Evolutionary conservation across 495 filamentous ascomycete species (phyloP), one percentile per base, ranked within the genome.

Genomic region (Achaetomiella virescens): DNA sequence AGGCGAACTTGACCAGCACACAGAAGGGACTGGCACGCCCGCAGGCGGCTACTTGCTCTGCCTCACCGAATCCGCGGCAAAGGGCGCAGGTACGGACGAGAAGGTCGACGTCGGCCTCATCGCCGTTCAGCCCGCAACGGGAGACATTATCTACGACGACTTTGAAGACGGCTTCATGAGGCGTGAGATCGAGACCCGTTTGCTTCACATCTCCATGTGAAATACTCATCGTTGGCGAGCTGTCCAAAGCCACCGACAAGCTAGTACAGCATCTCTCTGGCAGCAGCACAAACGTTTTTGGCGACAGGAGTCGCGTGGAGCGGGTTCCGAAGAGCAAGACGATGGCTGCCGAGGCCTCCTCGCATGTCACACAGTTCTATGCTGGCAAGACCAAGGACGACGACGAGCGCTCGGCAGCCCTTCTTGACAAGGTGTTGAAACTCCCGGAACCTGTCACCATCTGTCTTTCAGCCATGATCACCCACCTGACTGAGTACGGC

Each of bases 131-230:
- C 93, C 93, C 21, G 87, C 89, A 0, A 97, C 95, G 0, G 93
- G 93, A 42, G 93, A 97, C 64, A 88, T 99, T 55, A 89, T 97
- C 53, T 93, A 97, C 60, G 93, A 99, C 66, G 84, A 88, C 41
- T 99, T 99, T 60, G 90, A 97, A 61, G 93, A 99, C 63, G 90
- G 95, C 2, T 99, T 97, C 71, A 99, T 97, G 95, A 80, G 93
- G 41, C 90, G 88, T 54, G 93, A 99, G 65, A 88, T 97, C 44
- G 93, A 99, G 72, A 97, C 93, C 0, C 78, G 93, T 38, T 74
- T 99, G 21, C 76, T 99, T 17, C 93, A 99, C 66, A 95, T 99
- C 59, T 88, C 91, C 93, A 1, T 96, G 93, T 70, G 93, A 99
- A 71, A 87, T 97, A 59, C 72, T 99, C n/a, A 88, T 97, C 33